A percentile compares a stretch with the other conserved stretches of the same genome.
These are phyloP conservation scores for Pholiota adiposa DNA, from an alignment of 1,284 basidiomycete species.

Conservation along the genomic window DNA sequence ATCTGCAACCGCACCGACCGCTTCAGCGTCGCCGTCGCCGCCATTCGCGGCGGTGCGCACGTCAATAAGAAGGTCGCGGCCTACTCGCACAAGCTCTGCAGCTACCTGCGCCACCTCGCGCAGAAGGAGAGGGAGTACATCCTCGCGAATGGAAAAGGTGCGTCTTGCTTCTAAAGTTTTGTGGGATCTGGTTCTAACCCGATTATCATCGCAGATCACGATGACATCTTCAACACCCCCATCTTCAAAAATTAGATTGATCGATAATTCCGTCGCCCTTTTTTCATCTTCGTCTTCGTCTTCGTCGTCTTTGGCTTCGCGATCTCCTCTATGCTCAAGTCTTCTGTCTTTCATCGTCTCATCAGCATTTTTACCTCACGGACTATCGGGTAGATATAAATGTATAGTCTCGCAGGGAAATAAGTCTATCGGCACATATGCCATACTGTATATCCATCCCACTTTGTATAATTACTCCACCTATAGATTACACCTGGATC, in stretches of 20 bases:
- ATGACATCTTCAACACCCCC: constrained; percentile 34
- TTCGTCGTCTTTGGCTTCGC: no score
- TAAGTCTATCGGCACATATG: neutral
- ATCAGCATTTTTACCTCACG: neutral
- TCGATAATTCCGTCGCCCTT: neutral
- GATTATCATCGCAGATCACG: constrained; percentile 33
- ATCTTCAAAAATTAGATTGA: constrained; percentile 23
- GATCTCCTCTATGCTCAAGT: neutral
- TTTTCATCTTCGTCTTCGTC: no score
- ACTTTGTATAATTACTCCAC: neutral
- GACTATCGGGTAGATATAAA: neutral
- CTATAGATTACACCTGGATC: neutral
- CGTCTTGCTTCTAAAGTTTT: constrained; percentile 4
- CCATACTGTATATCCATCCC: neutral
- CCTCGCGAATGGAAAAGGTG: constrained; percentile 57
- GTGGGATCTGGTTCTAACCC: neutral
- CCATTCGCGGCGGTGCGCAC: constrained; percentile 55
- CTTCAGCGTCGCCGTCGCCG: constrained; percentile 63
- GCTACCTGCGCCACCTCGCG: constrained; percentile 56
- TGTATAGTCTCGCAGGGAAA: neutral
- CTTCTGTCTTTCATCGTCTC: neutral
- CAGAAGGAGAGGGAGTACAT: constrained; percentile 62
- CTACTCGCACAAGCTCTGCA: constrained; percentile 55
- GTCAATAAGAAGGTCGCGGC: constrained; percentile 57
- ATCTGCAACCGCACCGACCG: constrained; percentile 66